Conservation (phyloP, 306 rosid species). For the Begonia peltatifolia region DNA sequence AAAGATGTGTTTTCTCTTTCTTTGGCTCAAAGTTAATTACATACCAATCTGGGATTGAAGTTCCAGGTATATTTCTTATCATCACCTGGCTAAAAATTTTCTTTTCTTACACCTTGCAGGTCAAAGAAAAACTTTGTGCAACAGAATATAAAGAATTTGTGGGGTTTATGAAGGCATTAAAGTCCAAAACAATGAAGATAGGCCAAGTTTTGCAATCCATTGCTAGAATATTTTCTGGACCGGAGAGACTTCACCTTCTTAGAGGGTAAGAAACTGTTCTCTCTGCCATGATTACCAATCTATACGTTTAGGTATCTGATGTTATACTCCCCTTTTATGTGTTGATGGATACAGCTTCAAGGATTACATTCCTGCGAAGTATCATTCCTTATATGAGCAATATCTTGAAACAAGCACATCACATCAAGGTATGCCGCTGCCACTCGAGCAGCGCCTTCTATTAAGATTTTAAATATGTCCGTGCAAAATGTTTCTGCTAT, state of each 20-base stretch:
- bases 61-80: no score
- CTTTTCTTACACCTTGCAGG: slow-evolving; percentile 25
- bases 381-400: slow-evolving; percentile 65
- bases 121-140: slow-evolving; percentile 56
- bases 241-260: slow-evolving; percentile 63
- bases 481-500: no score
- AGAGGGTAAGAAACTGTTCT: slow-evolving; percentile 25
- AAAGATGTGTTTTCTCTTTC: no score
- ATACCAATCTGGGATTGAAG: no score
- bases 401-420: slow-evolving; percentile 25
- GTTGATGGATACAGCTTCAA: slow-evolving; percentile 55
- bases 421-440: slow-evolving; percentile 3
- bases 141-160: slow-evolving; percentile 67
- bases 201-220: slow-evolving; percentile 63
- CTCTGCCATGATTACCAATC: neutral
- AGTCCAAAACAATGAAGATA: slow-evolving; percentile 70
- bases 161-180: slow-evolving; percentile 72
- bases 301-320: slow-evolving; percentile 11
- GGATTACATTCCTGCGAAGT: slow-evolving; percentile 69
- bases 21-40: no score
- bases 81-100: no score
- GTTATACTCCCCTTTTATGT: slow-evolving; percentile 8
- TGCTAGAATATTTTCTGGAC: slow-evolving; percentile 57
- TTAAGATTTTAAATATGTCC: no score
- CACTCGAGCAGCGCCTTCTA: no score